Base-by-base conservation (phyloP, 106 monocot genomes). In the Acorus calamus region DNA sequence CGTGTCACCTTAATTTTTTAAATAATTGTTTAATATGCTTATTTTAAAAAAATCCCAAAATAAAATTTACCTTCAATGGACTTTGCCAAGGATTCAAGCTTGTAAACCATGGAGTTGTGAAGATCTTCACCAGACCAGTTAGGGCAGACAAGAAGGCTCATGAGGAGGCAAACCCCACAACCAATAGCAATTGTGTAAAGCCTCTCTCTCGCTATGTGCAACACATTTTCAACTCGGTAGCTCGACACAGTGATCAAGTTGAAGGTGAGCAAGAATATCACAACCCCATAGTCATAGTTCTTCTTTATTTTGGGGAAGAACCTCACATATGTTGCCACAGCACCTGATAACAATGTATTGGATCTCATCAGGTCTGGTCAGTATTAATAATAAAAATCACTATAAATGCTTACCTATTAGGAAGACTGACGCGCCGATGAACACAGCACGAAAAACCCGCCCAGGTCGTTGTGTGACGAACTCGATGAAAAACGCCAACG, bases 71-170 rank as follows among this genome's bases (percentile, higher is more conserved):
- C 83, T 83, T 83, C 78, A 57, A 83, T 70, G 2, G 83, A 83
- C 53, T 13, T 72, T 41, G 79, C 74, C 10, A 83, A 61, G 4
- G 49, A 66, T 75, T 83, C 78, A 11, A 83, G 56, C 59, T 83
- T 83, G 56, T 45, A 46, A 2, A 71, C 79, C 3, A 79, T 85
- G 41, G 67, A 82, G 28, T 49, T 74, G 57, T 89, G 82, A 52
- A 89, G 81, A 63, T 89, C 85, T 65, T 89, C 79, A 9, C 89
- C 85, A 9, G 89, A 89, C 85, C 89, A 89, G 47, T 82, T 85
- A 7, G 89, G 89, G 0, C 85, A 54, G 14, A 88, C 58, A 11
- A 89, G 46, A 45, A 89, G 74, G 61, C 77, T 85, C 85, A 89
- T 85, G 55, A 77, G 46, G n/a, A 89, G 82, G 60, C 85, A 89